Base-by-base conservation (phyloP, 441 rosid genomes). In the Gossypium aridum region DNA sequence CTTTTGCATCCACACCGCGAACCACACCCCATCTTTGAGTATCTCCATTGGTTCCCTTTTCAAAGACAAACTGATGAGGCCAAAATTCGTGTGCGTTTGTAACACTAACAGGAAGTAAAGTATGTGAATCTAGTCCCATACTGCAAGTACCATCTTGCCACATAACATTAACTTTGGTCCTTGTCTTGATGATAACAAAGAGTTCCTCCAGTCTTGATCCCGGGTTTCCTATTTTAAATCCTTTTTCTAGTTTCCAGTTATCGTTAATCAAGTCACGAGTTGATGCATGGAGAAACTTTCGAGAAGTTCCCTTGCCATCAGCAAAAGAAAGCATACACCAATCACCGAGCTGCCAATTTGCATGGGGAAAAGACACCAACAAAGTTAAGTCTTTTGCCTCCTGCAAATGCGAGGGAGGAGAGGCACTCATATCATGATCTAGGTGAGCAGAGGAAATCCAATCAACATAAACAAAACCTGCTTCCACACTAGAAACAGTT, bases 301-400 rank as follows among this genome's bases (percentile, higher is more conserved):
- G 84, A 49, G 59, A 70, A 14, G 54, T 28, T 74, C 77, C 87
- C 64, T 77, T 75, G 71, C 69, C 17, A 16, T 85, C 79, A 61
- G 84, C 83, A 78, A 76, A 57, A 34, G 85, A 84, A 81, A 90
- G 91, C 63, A 85, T 75, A 64, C 98, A 96, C 97, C 93, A 93
- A 83, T 96, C 99, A 77, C 98, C 95, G 23, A 90, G 85, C 82
- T 92, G 99, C 99, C 98, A 96, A 79, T 70, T 87, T 75, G 89
- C 96, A 80, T 96, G 90, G 61, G 85, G 77, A 80, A 89, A 90
- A 65, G 87, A 87, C 6, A 90, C 85, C 83, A 96, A 76, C 79
- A 90, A 78, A 55, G 86, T 87, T 77, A 95, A 75, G 77, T 76
- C 82, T 78, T 86, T 82, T 13, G 87, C 87, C 56, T 86, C 83